phyloP scores from a whole-genome alignment of 2,329 filamentous ascomycete genomes.

The Geosmithia flava region DNA sequence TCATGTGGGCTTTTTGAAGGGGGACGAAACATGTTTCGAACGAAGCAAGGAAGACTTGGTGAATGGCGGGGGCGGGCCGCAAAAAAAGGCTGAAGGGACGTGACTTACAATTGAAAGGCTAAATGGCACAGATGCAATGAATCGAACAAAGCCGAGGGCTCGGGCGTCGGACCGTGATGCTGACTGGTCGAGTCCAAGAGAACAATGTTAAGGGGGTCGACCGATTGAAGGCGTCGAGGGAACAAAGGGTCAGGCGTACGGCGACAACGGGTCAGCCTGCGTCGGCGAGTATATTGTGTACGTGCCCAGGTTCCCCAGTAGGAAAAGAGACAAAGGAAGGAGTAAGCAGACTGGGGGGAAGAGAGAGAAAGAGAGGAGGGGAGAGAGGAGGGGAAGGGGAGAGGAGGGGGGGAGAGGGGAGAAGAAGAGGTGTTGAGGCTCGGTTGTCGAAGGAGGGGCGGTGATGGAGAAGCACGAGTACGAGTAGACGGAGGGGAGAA shows the following conservation, averaged over 20 bases:
- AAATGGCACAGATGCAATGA: not conserved
- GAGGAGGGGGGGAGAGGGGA: not conserved
- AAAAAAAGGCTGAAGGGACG: not conserved
- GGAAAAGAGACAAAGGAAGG: not conserved
- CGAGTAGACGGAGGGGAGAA: not conserved
- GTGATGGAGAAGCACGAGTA: not conserved
- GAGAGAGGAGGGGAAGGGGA: not conserved
- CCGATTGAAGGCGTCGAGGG: not conserved
- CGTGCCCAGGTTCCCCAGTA: not conserved
- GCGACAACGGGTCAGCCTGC: not conserved
- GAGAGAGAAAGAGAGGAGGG: not conserved
- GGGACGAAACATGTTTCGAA: not conserved
- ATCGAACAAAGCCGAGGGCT: not conserved
- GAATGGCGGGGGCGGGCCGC: not conserved
- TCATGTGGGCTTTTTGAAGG: not conserved
- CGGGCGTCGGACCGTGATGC: not conserved
- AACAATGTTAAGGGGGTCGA: not conserved
- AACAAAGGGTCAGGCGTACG: not conserved
- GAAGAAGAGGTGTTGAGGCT: not conserved
- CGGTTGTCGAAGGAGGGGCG: not conserved
- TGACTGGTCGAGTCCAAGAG: not conserved
- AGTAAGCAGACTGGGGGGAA: not conserved
- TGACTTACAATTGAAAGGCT: not conserved
- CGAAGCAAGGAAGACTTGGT: not conserved
- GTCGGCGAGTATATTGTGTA: not conserved